Evolutionary conservation across 768 basidiomycete genomes (phyloP).

Genomic region (Baorangia bicolor): DNA sequence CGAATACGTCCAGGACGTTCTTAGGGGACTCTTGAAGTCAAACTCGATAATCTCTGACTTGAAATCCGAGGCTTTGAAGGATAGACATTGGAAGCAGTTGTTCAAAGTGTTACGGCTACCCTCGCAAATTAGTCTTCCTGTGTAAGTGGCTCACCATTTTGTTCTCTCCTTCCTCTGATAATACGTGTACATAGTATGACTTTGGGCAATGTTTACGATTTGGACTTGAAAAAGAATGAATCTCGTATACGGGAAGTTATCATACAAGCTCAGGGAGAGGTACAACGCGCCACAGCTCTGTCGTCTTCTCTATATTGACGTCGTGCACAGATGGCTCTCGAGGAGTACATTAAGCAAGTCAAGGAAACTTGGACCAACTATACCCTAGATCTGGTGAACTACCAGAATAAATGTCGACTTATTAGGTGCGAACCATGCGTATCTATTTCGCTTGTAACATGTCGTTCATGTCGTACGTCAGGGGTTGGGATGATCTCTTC

Average conservation of each 20-base stretch:
- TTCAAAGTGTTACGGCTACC: conserved; percentile 85
- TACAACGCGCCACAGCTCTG: conserved; percentile 28
- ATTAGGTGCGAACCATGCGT: conserved; percentile 56
- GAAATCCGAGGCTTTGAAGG: conserved; percentile 95
- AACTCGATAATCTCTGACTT: conserved; percentile 90
- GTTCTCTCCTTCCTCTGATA: conserved; percentile 3
- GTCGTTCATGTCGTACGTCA: conserved; percentile 30
- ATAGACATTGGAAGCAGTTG: conserved; percentile 96
- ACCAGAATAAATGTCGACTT: conserved; percentile 97
- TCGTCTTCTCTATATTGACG: conserved; percentile 7
- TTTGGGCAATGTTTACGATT: conserved; percentile 92
- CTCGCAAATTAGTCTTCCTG: conserved; percentile 68
- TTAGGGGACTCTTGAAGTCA: conserved; percentile 83
- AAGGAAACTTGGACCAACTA: conserved; percentile 97
- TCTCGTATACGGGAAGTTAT: conserved; percentile 90
- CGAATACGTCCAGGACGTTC: conserved; percentile 93
- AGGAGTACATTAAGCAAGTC: conserved; percentile 95
- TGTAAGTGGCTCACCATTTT: conserved; percentile 47
- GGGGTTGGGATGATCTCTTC: conserved; percentile 97
- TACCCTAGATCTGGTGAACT: conserved; percentile 93
- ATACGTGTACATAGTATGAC: conserved; percentile 67
- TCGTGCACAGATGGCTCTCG: conserved; percentile 77
- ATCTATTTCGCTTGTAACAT: neutral
- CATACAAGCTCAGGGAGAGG: conserved; percentile 96
- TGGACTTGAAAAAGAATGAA: conserved; percentile 96